These are phyloP conservation scores for Fusarium anguioides DNA, from an alignment of 2,329 filamentous ascomycete species.

Conservation along the genomic window DNA sequence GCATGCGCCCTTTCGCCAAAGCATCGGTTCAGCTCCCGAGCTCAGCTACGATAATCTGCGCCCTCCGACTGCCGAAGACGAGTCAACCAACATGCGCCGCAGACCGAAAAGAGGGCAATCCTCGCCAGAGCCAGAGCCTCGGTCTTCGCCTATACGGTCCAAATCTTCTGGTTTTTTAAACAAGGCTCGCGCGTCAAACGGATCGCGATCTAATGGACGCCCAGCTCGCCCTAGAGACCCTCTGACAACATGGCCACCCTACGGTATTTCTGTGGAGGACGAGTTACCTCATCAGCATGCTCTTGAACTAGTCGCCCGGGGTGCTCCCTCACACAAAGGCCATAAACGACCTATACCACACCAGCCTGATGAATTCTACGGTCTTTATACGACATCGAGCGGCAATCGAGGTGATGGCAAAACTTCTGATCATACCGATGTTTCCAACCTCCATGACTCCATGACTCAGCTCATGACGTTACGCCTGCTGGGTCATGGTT, in stretches of 20 bases:
- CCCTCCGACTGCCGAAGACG: slow-evolving; percentile 34
- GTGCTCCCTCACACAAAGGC: slow-evolving; percentile 67
- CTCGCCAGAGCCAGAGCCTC: slow-evolving; percentile 41
- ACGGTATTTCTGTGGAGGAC: slow-evolving; percentile 59
- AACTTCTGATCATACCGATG: slow-evolving; percentile 56
- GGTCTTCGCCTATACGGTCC: slow-evolving; percentile 28
- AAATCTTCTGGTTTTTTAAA: slow-evolving; percentile 29
- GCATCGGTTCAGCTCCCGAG: slow-evolving; percentile 54
- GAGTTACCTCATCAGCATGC: slow-evolving; percentile 66
- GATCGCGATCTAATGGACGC: slow-evolving; percentile 34
- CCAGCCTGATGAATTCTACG: slow-evolving; percentile 65
- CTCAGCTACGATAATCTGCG: slow-evolving; percentile 34
- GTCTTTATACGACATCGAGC: slow-evolving; percentile 62
- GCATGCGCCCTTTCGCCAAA: slow-evolving; percentile 24
- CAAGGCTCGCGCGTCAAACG: slow-evolving; percentile 31
- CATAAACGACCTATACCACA: slow-evolving; percentile 66
- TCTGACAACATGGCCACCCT: slow-evolving; percentile 68
- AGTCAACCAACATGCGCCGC: slow-evolving; percentile 50
- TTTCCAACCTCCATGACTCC: slow-evolving; percentile 62
- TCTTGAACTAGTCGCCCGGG: slow-evolving; percentile 67
- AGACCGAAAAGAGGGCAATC: slow-evolving; percentile 56
- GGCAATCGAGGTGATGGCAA: slow-evolving; percentile 58
- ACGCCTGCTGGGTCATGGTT: slow-evolving; percentile 56
- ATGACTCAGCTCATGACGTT: slow-evolving; percentile 71
- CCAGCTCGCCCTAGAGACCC: slow-evolving; percentile 43